Percentiles rank a stretch among this genome's conserved stretches.
Conservation (phyloP, 148 eudicot genomes). For the Rhododendron vialii region DNA sequence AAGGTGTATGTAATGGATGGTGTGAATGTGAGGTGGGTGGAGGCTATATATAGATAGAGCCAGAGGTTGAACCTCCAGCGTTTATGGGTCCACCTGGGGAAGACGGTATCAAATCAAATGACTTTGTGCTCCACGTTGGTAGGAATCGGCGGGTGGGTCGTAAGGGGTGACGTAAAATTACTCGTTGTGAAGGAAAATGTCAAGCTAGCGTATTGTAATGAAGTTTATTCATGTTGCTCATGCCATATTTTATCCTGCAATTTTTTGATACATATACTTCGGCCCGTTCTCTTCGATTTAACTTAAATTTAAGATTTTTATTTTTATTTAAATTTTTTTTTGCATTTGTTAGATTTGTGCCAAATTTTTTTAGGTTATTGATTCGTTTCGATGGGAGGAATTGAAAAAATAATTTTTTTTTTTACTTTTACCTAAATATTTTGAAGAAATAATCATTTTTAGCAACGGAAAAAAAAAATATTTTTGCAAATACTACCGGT, state of each 20-base stretch:
- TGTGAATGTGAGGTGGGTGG: not conserved
- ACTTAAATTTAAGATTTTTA: no score
- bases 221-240: not conserved
- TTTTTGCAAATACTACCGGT: no score
- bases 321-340: no score
- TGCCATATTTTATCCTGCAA: not conserved
- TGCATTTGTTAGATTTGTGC: no score
- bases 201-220: not conserved
- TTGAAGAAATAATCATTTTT: no score
- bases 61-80: not conserved
- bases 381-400: no score
- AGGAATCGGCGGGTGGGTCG: not conserved
- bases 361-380: no score
- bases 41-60: not conserved
- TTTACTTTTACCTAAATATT: no score
- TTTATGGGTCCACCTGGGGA: not conserved
- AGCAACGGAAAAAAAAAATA: no score
- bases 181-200: not conserved
- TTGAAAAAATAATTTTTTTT: no score
- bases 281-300: no score
- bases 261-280: no score
- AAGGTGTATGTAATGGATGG: not conserved
- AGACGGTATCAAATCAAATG: not conserved
- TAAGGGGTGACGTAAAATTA: not conserved
- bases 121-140: not conserved